Evolutionary conservation across 2,329 filamentous ascomycete genomes (phyloP), one percentile per base, ranked within the genome.

Genomic region (Sporothrix phasma): DNA sequence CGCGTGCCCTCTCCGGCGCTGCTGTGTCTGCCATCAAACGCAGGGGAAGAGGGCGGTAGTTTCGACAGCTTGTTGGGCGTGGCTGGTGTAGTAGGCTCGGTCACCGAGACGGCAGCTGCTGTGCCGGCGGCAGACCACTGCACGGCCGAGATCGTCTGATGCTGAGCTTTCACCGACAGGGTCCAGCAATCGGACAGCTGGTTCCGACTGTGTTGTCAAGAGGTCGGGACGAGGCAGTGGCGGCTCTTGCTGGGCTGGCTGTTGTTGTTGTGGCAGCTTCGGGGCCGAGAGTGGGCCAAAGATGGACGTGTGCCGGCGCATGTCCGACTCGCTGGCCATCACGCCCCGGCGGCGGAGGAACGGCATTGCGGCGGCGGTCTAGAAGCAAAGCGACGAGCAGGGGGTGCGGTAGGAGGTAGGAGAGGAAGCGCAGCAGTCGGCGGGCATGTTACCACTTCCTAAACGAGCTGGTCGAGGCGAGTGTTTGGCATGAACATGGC

Each of bases 291-390:
- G 67, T 49, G 74, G 71, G 64, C n/a, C n/a, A n/a, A 76, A 66
- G 24, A 68, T 61, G 54, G 67, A 63, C 66, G 77, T 79, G 69
- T 81, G 81, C 62, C 80, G 80, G 72, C 81, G 80, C 76, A 82
- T 83, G 68, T 85, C 81, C 67, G 77, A 78, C 72, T 85, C 82
- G 78, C 80, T 84, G 75, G 79, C 81, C 78, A 79, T 76, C 70
- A 80, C 82, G 76, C 81, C 82, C 73, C 81, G 82, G 74, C 82
- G 82, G 76, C 83, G 83, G 75, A 85, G 77, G 70, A 85, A 83
- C 71, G 83, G 81, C 83, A 85, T 85, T 71, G 68, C 75, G n/a
- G 11, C 2, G 47, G 29, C 26, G 47, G 47, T 39, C 51, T 56
- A 56, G n/a, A 31, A 34, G 45, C 41, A n/a, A 39, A 61, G 34